These are phyloP conservation scores for Zizania latifolia DNA, from an alignment of 176 grass and related monocot species.

Conservation along the genomic window DNA sequence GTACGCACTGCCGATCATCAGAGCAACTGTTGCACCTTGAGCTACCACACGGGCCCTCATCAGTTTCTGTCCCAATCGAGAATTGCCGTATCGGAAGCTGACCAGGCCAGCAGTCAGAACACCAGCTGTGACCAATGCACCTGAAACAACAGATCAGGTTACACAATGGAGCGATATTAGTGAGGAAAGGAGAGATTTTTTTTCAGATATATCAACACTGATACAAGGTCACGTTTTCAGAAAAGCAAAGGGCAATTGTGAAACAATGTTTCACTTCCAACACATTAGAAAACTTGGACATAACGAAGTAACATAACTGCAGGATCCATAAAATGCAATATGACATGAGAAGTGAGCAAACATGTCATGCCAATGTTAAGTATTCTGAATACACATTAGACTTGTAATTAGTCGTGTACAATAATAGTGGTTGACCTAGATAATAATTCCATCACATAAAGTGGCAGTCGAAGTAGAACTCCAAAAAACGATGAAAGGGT, in stretches of 20 bases:
- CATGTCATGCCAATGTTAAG: neutral
- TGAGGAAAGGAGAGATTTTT: neutral
- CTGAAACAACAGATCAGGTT: slow-evolving; percentile 31
- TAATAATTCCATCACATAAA: neutral
- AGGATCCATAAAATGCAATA: neutral
- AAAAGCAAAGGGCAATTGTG: neutral
- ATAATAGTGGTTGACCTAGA: neutral
- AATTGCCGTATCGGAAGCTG: slow-evolving; percentile 89
- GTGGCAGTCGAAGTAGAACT: too few relatives aligned
- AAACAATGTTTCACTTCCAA: neutral
- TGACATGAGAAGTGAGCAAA: neutral
- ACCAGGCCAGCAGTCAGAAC: slow-evolving; percentile 81
- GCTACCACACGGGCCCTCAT: slow-evolving; percentile 80
- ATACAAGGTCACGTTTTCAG: neutral
- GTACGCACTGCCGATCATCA: slow-evolving; percentile 87
- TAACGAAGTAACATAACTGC: neutral
- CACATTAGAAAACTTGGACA: neutral
- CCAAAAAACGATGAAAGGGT: too few relatives aligned
- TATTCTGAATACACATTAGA: neutral
- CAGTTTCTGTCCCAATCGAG: slow-evolving; percentile 75
- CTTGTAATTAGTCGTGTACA: neutral
- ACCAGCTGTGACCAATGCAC: slow-evolving; percentile 80
- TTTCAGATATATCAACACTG: neutral
- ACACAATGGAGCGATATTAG: neutral
- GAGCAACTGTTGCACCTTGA: slow-evolving; percentile 82